Percentiles rank a stretch among this genome's conserved stretches.
These are phyloP conservation scores for Saturnispora silvae DNA, from an alignment of 805 yeast species.

Conservation along the genomic window DNA sequence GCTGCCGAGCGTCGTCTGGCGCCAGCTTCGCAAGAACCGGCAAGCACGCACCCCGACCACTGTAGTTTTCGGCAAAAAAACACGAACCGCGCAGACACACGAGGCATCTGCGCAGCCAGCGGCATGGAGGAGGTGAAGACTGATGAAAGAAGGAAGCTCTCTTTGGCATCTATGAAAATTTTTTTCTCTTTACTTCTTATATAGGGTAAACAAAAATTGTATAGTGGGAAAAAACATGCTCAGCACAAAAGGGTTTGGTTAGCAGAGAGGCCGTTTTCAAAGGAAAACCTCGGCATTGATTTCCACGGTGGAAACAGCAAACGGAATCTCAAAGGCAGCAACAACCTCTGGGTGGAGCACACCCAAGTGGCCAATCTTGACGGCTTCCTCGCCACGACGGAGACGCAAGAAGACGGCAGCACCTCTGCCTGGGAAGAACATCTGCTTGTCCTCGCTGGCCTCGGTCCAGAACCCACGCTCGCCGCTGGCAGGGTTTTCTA, in stretches of 20 bases:
- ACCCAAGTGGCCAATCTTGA: slow-evolving; percentile 75
- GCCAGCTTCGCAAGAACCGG: slow-evolving; percentile 31
- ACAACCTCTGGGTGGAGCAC: slow-evolving; percentile 93
- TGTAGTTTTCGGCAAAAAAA: slow-evolving; percentile 16
- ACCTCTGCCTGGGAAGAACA: slow-evolving; percentile 96
- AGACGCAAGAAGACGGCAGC: slow-evolving; percentile 75
- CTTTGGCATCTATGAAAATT: no score
- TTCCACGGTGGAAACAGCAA: slow-evolving; percentile 87
- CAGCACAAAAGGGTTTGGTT: no score
- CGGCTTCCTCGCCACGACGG: slow-evolving; percentile 43
- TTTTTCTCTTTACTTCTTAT: no score
- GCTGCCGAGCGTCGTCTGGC: slow-evolving; percentile 2
- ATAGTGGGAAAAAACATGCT: background rate
- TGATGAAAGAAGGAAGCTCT: slow-evolving; percentile 20
- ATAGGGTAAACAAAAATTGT: no score
- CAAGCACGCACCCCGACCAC: slow-evolving; percentile 22
- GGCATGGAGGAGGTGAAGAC: slow-evolving; percentile 29
- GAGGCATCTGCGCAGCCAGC: slow-evolving; percentile 14
- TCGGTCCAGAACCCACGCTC: slow-evolving; percentile 84
- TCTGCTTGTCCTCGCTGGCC: slow-evolving; percentile 52
- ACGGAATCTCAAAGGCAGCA: slow-evolving; percentile 78
- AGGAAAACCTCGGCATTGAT: slow-evolving; percentile 81
- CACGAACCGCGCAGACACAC: slow-evolving; percentile 10
- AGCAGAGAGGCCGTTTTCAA: slow-evolving; percentile 27
- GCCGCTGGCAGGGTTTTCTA: slow-evolving; percentile 40